Evolutionary conservation across 129 eudicot genomes (phyloP), one percentile per base, ranked within the genome.

Genomic region (Silybum marianum): DNA sequence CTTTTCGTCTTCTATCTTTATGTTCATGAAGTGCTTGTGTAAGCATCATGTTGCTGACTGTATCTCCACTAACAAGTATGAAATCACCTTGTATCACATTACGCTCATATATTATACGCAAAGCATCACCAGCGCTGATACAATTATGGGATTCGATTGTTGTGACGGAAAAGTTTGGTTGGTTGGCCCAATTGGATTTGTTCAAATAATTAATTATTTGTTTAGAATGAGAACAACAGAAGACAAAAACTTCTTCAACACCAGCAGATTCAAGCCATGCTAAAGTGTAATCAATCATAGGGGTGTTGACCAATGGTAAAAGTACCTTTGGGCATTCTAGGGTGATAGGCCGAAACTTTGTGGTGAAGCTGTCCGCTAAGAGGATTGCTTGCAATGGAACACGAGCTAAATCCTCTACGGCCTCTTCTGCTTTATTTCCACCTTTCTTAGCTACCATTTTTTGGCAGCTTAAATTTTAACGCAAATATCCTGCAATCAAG

Each of bases 241-340:
- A 93, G 5, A 93, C 95, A 65, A 92, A 93, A 26, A 93, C 98
- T 85, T 95, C 99, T 84, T 95, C 97, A 21, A 95, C 87, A 48
- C 92, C 95, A 36, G 95, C 97, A 71, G 94, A 89, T 77, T 93
- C 99, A 74, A 95, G 98, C 99, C 99, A 95, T 36, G 98, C 90
- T 68, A 95, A 80, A 34, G 99, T 93, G 82, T 95, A 95, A 72
- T 93, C 99, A 40, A 95, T 93, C 99, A 95, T 95, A 9, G 98
- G 99, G 34, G 87, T 86, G 76, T 93, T 93, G 78, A 93, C 99
- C 84, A 95, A 77, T 21, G 99, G 99, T 65, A 78, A 16, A 34
- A 60, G 81, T 76, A 93, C 99, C 79, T 95, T 95, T 62, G 99
- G 99, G 79, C 97, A 92, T 82, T 95, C 99, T 22, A 95, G 98